Evolutionary conservation across 208 protist genomes (phyloP), one percentile per base, ranked within the genome.

Genomic region (Acanthamoeba castellanii): DNA sequence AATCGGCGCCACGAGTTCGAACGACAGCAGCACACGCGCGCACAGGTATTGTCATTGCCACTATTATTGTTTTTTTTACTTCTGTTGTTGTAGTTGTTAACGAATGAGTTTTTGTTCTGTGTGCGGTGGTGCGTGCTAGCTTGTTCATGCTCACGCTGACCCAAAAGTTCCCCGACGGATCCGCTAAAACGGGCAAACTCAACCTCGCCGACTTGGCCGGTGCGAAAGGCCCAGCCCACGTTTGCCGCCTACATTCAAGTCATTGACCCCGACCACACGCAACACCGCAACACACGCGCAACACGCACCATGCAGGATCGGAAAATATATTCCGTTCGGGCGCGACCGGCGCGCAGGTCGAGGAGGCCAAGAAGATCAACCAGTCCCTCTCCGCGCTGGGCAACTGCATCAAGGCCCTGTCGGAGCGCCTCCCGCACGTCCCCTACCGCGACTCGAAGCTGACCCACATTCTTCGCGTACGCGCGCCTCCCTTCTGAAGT

Each of bases 121-220:
- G 50, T 72, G n/a, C 20, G 30, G 66, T 72, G 7, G 30, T 72
- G n/a, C 20, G n/a, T 8, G 9, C 30, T 14, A 94, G 90, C 25
- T 37, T 94, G 27, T 84, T 94, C 70, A 85, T 45, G 55, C n/a
- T 94, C 8, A 94, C 90, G 8, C 30, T 94, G 59, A 68, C 27
- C 6, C 90, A 94, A 82, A 94, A 74, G 45, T 82, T 94, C 30
- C 25, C 47, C 30, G 90, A 94, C 45, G 66, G 66, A 9, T 84
- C 70, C n/a, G 34, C 98, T 88, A 98, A 98, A 90, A 98, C 98
- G 95, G 98, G 98, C 81, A 99, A 99, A 81, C 92, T 98, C n/a
- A 96, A 47, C 30, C 93, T 98, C 27, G 97, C 97, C 13, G 97
- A 98, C 64, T 94, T 98, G 66, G 97, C 97, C 11, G 97, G 97